A percentile compares a stretch with the other conserved stretches of the same genome.
Evolutionary conservation across 108 stramenopile species (phyloP).

Genomic region (Cylindrotheca closterium): DNA sequence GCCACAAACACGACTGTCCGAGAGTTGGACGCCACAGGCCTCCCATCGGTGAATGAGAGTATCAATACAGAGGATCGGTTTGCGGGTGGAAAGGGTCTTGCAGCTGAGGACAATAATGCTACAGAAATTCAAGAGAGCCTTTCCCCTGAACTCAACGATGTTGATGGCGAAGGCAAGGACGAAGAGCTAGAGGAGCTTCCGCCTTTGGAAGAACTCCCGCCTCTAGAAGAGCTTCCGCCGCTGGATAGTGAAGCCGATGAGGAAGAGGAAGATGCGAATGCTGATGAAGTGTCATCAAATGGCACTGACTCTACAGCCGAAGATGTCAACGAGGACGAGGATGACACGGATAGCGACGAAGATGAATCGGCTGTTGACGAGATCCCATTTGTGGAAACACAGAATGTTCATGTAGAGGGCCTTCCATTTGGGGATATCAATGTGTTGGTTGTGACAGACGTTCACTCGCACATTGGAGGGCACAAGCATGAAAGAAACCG

Average conservation of each 20-base stretch:
- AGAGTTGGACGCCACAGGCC: no score
- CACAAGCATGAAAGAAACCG: constrained; percentile 53
- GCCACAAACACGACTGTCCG: no score
- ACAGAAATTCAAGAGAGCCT: no score
- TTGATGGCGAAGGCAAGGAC: no score
- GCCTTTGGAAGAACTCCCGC: no score
- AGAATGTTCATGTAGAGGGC: constrained; percentile 3
- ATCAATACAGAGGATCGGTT: no score
- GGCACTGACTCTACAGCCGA: background rate
- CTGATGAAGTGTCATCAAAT: background rate
- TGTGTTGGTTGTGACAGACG: constrained; percentile 74
- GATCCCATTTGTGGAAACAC: background rate
- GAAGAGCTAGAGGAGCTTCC: no score
- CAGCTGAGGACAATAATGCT: no score
- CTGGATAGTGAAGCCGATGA: background rate
- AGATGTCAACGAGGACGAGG: background rate
- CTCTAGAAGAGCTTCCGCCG: no score
- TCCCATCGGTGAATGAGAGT: no score
- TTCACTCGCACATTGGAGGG: constrained; percentile 64
- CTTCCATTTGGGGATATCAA: constrained; percentile 59
- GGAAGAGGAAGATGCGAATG: background rate
- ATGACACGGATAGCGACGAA: background rate
- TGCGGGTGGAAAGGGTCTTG: no score
- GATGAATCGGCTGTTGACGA: background rate
- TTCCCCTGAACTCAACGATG: no score